Conservation (phyloP, 2,329 filamentous ascomycete species). For the Claviceps fusiformis region DNA sequence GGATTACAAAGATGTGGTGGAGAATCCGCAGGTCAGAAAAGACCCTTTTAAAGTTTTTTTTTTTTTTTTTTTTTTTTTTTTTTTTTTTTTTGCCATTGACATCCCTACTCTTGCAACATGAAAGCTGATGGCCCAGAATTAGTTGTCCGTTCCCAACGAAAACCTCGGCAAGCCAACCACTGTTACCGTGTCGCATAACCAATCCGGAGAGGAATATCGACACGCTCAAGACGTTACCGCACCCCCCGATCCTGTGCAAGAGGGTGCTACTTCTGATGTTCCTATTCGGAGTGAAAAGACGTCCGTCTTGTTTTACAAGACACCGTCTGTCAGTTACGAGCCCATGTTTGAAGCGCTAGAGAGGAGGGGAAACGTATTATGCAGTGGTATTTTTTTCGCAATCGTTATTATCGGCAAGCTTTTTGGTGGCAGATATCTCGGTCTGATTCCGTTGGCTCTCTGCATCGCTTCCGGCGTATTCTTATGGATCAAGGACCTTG, state of each 20-base stretch:
- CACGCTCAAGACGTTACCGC: constrained; percentile 78
- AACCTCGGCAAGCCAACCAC: constrained; percentile 67
- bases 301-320: constrained; percentile 90
- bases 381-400: constrained; percentile 53
- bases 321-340: constrained; percentile 77
- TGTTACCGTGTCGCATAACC: constrained; percentile 54
- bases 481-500: constrained; percentile 79
- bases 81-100: too few relatives aligned
- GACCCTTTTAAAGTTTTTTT: too few relatives aligned
- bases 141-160: constrained; percentile 79
- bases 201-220: constrained; percentile 69
- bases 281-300: constrained; percentile 95
- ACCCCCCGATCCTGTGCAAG: constrained; percentile 72
- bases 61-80: too few relatives aligned
- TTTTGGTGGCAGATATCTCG: constrained; percentile 65
- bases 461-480: constrained; percentile 68
- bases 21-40: constrained; percentile 50
- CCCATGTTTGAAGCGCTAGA: constrained; percentile 73
- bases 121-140: neutral
- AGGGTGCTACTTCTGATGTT: constrained; percentile 79
- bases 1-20: constrained; percentile 52
- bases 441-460: constrained; percentile 58
- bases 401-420: constrained; percentile 67
- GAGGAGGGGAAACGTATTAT: constrained; percentile 57
- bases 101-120: neutral